Conservation (phyloP, 345 rosid genomes). For the Hirschfeldia incana region DNA sequence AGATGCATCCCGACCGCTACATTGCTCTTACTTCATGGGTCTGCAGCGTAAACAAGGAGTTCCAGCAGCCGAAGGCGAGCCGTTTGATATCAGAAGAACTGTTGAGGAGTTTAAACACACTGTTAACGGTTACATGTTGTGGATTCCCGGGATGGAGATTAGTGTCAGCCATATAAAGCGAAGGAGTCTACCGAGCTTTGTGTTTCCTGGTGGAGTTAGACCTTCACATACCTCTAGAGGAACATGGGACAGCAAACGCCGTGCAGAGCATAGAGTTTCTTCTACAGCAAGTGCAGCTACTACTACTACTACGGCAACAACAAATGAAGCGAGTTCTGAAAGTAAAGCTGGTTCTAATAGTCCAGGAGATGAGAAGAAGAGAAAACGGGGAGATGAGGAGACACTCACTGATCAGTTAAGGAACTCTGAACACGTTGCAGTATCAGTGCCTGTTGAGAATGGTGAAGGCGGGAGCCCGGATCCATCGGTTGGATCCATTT, state of each 20-base stretch:
- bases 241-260: slow-evolving; percentile 73
- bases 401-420: slow-evolving; percentile 39
- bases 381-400: slow-evolving; percentile 57
- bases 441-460: slow-evolving; percentile 47
- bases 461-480: slow-evolving; percentile 45
- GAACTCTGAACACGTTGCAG: slow-evolving; percentile 37
- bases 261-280: slow-evolving; percentile 51
- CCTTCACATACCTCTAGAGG: slow-evolving; percentile 63
- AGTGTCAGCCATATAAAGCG: slow-evolving; percentile 70
- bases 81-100: slow-evolving; percentile 84
- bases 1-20: slow-evolving; percentile 68
- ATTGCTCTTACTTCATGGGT: slow-evolving; percentile 88
- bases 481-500: slow-evolving; percentile 46
- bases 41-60: slow-evolving; percentile 93
- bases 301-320: slow-evolving; percentile 30
- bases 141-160: slow-evolving; percentile 91
- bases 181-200: slow-evolving; percentile 72
- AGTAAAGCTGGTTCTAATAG: slow-evolving; percentile 60
- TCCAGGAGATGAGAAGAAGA: slow-evolving; percentile 59
- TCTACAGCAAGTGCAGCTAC: slow-evolving; percentile 45
- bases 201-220: slow-evolving; percentile 81
- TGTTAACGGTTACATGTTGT: slow-evolving; percentile 55
- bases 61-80: slow-evolving; percentile 72
- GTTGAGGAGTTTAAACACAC: slow-evolving; percentile 81
- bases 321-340: slow-evolving; percentile 52